A percentile compares a stretch with the other conserved stretches of the same genome.
phyloP scores from a whole-genome alignment of 2,329 filamentous ascomycete genomes.

The Microdochium trichocladiopsis region DNA sequence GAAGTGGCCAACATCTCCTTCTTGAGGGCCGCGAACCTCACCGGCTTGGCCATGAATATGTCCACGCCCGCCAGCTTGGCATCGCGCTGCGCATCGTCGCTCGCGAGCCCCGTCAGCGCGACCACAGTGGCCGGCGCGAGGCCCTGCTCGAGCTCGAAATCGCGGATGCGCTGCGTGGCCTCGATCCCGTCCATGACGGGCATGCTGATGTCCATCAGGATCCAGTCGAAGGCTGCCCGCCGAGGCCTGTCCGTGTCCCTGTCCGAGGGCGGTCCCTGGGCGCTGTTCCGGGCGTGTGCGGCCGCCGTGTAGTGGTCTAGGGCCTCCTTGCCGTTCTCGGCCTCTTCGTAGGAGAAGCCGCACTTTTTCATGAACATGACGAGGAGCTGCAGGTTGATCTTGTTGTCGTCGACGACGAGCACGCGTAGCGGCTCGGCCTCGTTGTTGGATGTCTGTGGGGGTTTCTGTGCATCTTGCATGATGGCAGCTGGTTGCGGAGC shows the following conservation, averaged over 20 bases:
- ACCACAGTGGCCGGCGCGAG: constrained; percentile 37
- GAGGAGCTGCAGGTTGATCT: constrained; percentile 32
- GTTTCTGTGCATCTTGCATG: not conserved
- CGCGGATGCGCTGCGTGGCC: constrained; percentile 17
- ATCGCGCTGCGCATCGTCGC: constrained; percentile 37
- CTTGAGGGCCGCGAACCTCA: constrained; percentile 33
- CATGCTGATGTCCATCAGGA: constrained; percentile 38
- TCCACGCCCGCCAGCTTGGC: constrained; percentile 31
- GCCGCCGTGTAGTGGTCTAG: constrained; percentile 31
- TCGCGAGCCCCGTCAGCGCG: constrained; percentile 44
- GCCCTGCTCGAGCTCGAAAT: constrained; percentile 24
- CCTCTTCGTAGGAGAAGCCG: constrained; percentile 31
- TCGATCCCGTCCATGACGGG: constrained; percentile 23
- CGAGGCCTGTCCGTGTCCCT: too few relatives aligned
- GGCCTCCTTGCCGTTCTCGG: constrained; percentile 38
- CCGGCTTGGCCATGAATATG: constrained; percentile 43
- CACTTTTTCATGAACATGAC: constrained; percentile 33
- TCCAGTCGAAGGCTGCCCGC: constrained; percentile 30
- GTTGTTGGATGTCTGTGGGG: not conserved
- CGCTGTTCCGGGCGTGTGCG: too few relatives aligned
- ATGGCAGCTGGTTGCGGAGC: too few relatives aligned
- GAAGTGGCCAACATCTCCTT: constrained; percentile 7
- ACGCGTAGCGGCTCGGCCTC: constrained; percentile 10
- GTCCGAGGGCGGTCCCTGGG: too few relatives aligned
- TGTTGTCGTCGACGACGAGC: constrained; percentile 34